Conservation (phyloP, 164 flowering plant species). For the Umbellularia californica region DNA sequence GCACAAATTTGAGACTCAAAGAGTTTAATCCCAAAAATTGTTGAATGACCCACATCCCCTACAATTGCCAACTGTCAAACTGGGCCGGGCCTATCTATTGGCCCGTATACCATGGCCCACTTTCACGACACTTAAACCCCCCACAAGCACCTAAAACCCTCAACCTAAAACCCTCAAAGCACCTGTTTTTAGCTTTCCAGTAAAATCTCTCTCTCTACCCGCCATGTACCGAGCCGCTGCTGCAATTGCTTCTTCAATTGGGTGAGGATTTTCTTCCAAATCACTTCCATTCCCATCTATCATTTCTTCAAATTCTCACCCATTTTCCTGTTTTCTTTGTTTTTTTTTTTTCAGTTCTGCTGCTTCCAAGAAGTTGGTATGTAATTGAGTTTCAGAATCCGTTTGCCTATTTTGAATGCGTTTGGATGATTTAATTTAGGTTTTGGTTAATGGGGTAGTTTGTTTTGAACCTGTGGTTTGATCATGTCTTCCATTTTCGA, state of each 20-base stretch:
- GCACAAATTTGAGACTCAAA: too few relatives aligned
- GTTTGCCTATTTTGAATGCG: not conserved
- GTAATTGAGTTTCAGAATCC: not conserved
- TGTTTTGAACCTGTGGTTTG: not conserved
- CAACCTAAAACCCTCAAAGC: not conserved
- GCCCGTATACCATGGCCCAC: not conserved
- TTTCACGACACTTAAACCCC: not conserved
- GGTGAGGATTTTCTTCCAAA: not conserved
- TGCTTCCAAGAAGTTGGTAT: conserved; percentile 46
- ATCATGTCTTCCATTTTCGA: not conserved
- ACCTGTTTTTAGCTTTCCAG: not conserved
- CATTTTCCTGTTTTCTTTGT: not conserved
- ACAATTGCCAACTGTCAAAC: too few relatives aligned
- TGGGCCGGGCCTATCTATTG: not conserved
- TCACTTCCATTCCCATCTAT: not conserved
- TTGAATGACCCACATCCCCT: too few relatives aligned
- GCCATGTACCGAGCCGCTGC: conserved; percentile 14
- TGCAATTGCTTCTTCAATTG: conserved; percentile 10
- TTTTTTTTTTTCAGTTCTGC: conserved; percentile 26
- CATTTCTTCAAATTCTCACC: not conserved
- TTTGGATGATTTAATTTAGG: not conserved
- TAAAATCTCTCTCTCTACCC: not conserved
- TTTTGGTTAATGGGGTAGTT: not conserved
- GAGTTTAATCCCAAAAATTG: too few relatives aligned
- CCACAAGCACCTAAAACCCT: too few relatives aligned